Evolutionary conservation across 1,284 basidiomycete genomes (phyloP).

Genomic region (Apiotrichum mycotoxinovorans): DNA sequence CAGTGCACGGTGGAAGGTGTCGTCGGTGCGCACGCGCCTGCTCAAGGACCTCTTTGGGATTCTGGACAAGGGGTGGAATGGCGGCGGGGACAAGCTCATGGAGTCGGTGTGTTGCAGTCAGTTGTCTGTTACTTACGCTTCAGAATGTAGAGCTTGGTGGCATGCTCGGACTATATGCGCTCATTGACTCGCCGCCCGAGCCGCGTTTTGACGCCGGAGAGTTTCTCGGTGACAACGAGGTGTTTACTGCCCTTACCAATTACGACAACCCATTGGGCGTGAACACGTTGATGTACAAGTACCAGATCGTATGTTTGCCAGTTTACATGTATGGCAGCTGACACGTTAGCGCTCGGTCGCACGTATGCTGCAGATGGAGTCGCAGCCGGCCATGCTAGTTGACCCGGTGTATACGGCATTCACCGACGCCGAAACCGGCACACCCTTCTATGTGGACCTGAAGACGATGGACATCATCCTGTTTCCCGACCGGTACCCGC

Average conservation of each 20-base stretch:
- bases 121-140: too few relatives aligned
- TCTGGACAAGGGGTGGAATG: slow-evolving; percentile 7
- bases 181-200: slow-evolving; percentile 29
- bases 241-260: slow-evolving; percentile 18
- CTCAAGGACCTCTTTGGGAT: slow-evolving; percentile 1
- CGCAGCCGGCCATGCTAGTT: slow-evolving; percentile 27
- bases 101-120: slow-evolving; percentile 5
- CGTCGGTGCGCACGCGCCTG: background rate
- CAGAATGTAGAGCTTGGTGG: slow-evolving; percentile 10
- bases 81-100: background rate
- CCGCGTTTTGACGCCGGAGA: slow-evolving; percentile 16
- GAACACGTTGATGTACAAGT: slow-evolving; percentile 33
- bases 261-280: slow-evolving; percentile 34
- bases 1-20: background rate
- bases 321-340: background rate
- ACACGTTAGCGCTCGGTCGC: slow-evolving; percentile 33
- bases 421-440: slow-evolving; percentile 24
- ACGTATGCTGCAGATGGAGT: slow-evolving; percentile 43
- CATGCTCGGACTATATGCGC: slow-evolving; percentile 34
- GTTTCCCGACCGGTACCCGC: slow-evolving; percentile 33
- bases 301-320: slow-evolving; percentile 41
- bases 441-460: slow-evolving; percentile 33
- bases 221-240: slow-evolving; percentile 26
- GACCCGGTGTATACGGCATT: slow-evolving; percentile 34
- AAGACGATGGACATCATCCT: slow-evolving; percentile 33